Percentiles rank a stretch among this genome's conserved stretches.
phyloP scores from a whole-genome alignment of 2,329 filamentous ascomycete species.

The Calonectria fujianensis region DNA sequence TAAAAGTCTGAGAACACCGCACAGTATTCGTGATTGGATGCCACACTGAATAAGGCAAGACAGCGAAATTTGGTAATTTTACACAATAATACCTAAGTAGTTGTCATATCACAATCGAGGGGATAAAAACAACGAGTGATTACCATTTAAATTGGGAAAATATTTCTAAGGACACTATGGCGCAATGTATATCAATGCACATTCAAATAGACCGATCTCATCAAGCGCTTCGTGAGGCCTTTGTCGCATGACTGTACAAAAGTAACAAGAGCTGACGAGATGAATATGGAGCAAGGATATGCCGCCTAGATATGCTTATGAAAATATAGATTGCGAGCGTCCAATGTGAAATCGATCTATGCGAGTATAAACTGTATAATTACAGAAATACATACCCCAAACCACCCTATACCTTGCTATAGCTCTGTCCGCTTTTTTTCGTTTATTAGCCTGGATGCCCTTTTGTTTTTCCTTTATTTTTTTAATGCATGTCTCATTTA shows the following conservation, averaged over 20 bases:
- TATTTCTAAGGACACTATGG: background rate
- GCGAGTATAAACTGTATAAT: conserved; percentile 1
- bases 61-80: background rate
- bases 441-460: background rate
- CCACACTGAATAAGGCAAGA: background rate
- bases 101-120: background rate
- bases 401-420: background rate
- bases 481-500: background rate
- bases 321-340: background rate
- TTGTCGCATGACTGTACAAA: background rate
- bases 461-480: background rate
- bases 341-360: background rate
- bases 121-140: background rate
- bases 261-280: background rate
- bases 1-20: background rate
- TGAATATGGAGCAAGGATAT: background rate
- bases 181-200: background rate
- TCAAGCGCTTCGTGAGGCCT: background rate
- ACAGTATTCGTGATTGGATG: background rate
- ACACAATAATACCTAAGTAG: background rate
- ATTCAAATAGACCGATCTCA: background rate
- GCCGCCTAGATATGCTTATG: background rate
- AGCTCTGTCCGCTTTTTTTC: background rate
- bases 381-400: background rate
- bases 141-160: background rate